phyloP scores from a whole-genome alignment of 352 stramenopile species.

The Phytophthora litchii region DNA sequence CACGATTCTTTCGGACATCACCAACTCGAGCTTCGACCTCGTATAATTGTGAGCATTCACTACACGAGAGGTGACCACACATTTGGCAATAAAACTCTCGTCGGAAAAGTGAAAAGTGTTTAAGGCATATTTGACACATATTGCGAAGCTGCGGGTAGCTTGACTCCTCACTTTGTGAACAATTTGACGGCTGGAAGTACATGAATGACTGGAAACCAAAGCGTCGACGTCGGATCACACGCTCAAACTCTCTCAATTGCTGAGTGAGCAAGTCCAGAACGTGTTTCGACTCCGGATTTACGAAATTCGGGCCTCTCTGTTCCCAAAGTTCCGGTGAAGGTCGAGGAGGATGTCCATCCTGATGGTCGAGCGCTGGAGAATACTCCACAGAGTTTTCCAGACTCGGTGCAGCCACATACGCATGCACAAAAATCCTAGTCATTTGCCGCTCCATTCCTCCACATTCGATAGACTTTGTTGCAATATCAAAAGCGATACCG shows the following conservation, averaged over 20 bases:
- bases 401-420: conserved; percentile 49
- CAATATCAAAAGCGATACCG: conserved; percentile 54
- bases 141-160: conserved; percentile 19
- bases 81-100: conserved; percentile 57
- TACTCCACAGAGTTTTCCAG: conserved; percentile 7
- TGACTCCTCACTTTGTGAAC: conserved; percentile 19
- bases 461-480: background rate
- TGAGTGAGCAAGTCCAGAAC: conserved; percentile 49
- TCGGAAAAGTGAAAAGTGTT: conserved; percentile 45
- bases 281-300: conserved; percentile 59
- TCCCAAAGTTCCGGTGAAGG: conserved; percentile 12
- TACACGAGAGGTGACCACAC: conserved; percentile 49
- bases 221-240: conserved; percentile 60
- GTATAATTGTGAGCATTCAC: conserved; percentile 50
- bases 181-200: conserved; percentile 42
- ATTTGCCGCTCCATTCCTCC: background rate
- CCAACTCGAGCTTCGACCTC: conserved; percentile 52
- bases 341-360: conserved; percentile 16
- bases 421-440: conserved; percentile 50
- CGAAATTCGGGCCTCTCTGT: conserved; percentile 13
- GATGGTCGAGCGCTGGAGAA: conserved; percentile 10
- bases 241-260: conserved; percentile 54
- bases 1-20: conserved; percentile 48
- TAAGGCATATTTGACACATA: conserved; percentile 43
- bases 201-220: conserved; percentile 72